Evolutionary conservation across 2,329 filamentous ascomycete species (phyloP).

Genomic region (Colletotrichum higginsianum): DNA sequence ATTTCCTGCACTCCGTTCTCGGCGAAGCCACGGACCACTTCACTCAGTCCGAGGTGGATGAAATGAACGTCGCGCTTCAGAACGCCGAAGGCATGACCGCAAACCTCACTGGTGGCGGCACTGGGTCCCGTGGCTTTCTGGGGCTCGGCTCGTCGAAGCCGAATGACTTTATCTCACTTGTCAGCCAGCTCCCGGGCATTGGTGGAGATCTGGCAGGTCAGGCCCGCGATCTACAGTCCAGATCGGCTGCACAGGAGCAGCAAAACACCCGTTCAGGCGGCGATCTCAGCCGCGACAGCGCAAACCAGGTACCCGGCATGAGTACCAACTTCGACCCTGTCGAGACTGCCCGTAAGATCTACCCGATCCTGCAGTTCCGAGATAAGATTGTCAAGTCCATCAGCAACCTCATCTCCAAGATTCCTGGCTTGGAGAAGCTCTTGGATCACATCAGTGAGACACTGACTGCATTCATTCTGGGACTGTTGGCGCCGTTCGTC

Average conservation of each 20-base stretch:
- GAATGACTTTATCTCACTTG: conserved; percentile 77
- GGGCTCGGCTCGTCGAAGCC: conserved; percentile 53
- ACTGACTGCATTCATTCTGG: conserved; percentile 91
- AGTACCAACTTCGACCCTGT: conserved; percentile 83
- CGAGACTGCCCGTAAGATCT: conserved; percentile 85
- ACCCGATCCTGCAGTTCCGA: conserved; percentile 93
- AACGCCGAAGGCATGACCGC: conserved; percentile 71
- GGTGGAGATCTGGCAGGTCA: conserved; percentile 77
- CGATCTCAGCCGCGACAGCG: conserved; percentile 59
- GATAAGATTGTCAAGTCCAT: conserved; percentile 94
- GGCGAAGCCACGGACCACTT: conserved; percentile 86
- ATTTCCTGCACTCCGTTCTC: conserved; percentile 85
- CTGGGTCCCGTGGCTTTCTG: conserved; percentile 59
- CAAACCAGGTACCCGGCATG: conserved; percentile 80
- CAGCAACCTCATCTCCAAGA: conserved; percentile 87
- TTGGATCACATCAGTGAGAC: conserved; percentile 96
- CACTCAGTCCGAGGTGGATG: conserved; percentile 86
- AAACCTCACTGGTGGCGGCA: conserved; percentile 46
- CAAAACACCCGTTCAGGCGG: conserved; percentile 51
- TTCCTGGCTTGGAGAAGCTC: conserved; percentile 90
- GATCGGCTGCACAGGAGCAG: conserved; percentile 75
- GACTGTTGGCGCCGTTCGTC: conserved; percentile 91
- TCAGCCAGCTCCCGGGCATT: conserved; percentile 81
- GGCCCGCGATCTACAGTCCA: conserved; percentile 73
- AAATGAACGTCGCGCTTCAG: conserved; percentile 82